phyloP scores from a whole-genome alignment of 768 basidiomycete species.

The Chiua virens region DNA sequence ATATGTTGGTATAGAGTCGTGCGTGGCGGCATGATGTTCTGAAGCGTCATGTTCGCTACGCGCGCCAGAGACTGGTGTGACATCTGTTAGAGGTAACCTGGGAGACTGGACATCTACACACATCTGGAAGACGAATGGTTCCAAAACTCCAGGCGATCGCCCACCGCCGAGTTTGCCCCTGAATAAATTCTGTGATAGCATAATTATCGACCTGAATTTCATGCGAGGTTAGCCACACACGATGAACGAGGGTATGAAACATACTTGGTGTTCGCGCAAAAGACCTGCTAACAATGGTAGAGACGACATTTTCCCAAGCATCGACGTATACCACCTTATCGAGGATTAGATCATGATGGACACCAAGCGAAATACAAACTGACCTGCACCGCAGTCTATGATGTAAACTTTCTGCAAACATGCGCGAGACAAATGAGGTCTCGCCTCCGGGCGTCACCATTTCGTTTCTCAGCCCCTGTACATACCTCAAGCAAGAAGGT shows the following conservation, averaged over 20 bases:
- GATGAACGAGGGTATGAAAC: slow-evolving; percentile 6
- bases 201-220: slow-evolving; percentile 76
- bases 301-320: slow-evolving; percentile 86
- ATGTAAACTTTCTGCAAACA: slow-evolving; percentile 72
- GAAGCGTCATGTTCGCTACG: slow-evolving; percentile 41
- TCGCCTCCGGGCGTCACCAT: slow-evolving; percentile 93
- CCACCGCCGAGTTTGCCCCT: slow-evolving; percentile 92
- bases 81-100: slow-evolving; percentile 31
- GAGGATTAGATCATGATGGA: background rate
- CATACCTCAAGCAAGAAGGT: slow-evolving; percentile 54
- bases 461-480: slow-evolving; percentile 82
- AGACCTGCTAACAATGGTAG: slow-evolving; percentile 58
- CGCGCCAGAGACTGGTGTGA: slow-evolving; percentile 36
- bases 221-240: background rate
- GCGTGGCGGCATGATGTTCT: slow-evolving; percentile 53
- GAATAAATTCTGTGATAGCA: slow-evolving; percentile 77
- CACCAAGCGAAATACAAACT: background rate
- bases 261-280: slow-evolving; percentile 48
- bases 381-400: slow-evolving; percentile 60
- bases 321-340: slow-evolving; percentile 83
- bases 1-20: slow-evolving; percentile 53
- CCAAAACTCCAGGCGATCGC: slow-evolving; percentile 84
- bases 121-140: slow-evolving; percentile 70
- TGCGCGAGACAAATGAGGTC: slow-evolving; percentile 66
- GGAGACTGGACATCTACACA: slow-evolving; percentile 37